A percentile compares a stretch with the other conserved stretches of the same genome.
These are phyloP conservation scores for Pascua sp. DNA, from an alignment of 1,284 basidiomycete species.

Conservation along the genomic window DNA sequence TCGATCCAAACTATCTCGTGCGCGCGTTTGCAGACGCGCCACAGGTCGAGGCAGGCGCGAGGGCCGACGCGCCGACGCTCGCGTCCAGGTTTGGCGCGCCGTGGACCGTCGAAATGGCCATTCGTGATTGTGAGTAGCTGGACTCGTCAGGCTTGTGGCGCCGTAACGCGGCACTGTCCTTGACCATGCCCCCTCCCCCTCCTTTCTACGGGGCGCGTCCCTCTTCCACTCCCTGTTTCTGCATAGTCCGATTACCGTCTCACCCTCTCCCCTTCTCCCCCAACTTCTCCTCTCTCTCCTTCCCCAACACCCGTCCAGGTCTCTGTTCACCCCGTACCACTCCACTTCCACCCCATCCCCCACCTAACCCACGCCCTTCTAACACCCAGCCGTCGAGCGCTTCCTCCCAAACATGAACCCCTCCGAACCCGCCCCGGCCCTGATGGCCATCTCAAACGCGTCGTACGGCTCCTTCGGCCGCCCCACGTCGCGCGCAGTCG, in stretches of 20 bases:
- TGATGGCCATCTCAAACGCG: slow-evolving; percentile 84
- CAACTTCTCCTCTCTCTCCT: too few relatives aligned
- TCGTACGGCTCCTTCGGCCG: slow-evolving; percentile 74
- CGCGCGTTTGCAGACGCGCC: slow-evolving; percentile 55
- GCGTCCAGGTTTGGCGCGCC: slow-evolving; percentile 55
- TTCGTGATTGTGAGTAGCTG: slow-evolving; percentile 70
- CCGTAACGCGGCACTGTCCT: too few relatives aligned
- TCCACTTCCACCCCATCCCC: too few relatives aligned
- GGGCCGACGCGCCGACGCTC: slow-evolving; percentile 60
- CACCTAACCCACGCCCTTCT: too few relatives aligned
- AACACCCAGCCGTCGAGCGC: slow-evolving; percentile 7
- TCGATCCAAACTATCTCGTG: slow-evolving; percentile 61
- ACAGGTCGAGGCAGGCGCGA: slow-evolving; percentile 62
- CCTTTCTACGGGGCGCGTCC: too few relatives aligned
- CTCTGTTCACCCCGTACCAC: too few relatives aligned
- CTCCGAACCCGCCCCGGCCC: slow-evolving; percentile 13
- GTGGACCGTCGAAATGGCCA: slow-evolving; percentile 73
- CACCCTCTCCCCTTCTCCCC: too few relatives aligned
- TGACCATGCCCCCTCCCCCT: too few relatives aligned
- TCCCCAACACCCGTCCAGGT: too few relatives aligned
- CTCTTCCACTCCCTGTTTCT: too few relatives aligned
- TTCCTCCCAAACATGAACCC: neutral
- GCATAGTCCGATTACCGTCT: too few relatives aligned
- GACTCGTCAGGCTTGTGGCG: too few relatives aligned
- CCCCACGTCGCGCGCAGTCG: slow-evolving; percentile 60